A percentile compares a stretch with the other conserved stretches of the same genome.
phyloP scores from a whole-genome alignment of 2,329 filamentous ascomycete genomes.

The Aureobasidium pullulans region DNA sequence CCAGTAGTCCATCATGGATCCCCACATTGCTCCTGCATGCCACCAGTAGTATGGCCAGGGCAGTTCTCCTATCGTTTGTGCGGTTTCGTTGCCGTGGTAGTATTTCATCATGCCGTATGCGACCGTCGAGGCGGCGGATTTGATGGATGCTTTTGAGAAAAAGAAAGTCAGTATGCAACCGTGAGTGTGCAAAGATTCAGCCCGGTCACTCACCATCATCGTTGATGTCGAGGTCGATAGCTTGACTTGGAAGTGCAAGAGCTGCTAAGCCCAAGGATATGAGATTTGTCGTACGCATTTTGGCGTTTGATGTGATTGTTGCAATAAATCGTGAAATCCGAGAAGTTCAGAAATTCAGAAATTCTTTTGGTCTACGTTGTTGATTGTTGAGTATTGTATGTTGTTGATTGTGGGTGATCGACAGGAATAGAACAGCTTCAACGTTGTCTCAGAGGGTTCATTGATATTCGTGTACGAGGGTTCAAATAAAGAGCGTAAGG shows the following conservation, averaged over 20 bases:
- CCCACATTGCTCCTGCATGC: conserved; percentile 55
- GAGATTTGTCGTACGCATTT: background rate
- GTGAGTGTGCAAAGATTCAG: background rate
- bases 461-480: background rate
- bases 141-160: conserved; percentile 24
- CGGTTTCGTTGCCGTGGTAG: conserved; percentile 42
- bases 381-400: background rate
- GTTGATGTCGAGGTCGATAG: background rate
- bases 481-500: too few relatives aligned
- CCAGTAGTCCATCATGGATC: conserved; percentile 53
- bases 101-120: conserved; percentile 40
- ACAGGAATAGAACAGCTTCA: conserved; percentile 12
- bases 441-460: conserved; percentile 7
- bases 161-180: background rate
- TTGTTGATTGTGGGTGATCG: background rate
- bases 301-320: background rate
- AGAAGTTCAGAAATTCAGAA: background rate
- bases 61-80: conserved; percentile 43
- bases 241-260: background rate
- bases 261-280: background rate
- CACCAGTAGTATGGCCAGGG: conserved; percentile 65
- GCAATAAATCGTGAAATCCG: background rate
- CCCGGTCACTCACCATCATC: background rate
- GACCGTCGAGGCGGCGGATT: conserved; percentile 28
- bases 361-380: background rate